Evolutionary conservation across 2,329 filamentous ascomycete genomes (phyloP), one percentile per base, ranked within the genome.

Genomic region (Calcarisporium arbuscula): DNA sequence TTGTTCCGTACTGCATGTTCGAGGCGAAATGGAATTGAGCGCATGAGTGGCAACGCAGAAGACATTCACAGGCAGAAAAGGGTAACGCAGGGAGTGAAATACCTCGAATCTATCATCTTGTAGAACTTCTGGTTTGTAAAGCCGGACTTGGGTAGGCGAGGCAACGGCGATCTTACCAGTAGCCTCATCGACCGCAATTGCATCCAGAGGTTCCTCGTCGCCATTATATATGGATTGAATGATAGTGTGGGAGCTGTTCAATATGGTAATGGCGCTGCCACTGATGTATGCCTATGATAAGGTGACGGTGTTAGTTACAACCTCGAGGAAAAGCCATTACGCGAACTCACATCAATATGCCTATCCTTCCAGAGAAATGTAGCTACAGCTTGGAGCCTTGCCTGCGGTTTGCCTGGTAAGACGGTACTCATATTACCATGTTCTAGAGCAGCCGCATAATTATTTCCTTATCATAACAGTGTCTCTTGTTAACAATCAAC

Each of bases 151-250:
- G 16, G 63, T 62, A 15, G 71, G 67, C 19, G 82, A 82, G 48
- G 82, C 85, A 15, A 80, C 77, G 26, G 87, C 86, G 57, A 96
- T 86, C 66, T 86, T 94, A 31, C 89, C 92, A 8, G 83, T 82
- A 14, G 69, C 65, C 54, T 94, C 83, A 52, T 96, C 85, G 42
- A 96, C 75, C 19, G 78, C 74, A 44, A 96, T 77, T 19, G 87
- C 83, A 44, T 87, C 75, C 19, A 96, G 65, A 20, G 58, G 55
- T 12, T 64, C 70, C 17, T 78, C 69, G 51, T 92, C 82, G 51
- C 94, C 84, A 52, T 92, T 80, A 64, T 95, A 94, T 47, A 94
- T 82, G 5, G 89, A 95, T 60, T 98, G 92, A 21, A 95, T 62
- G 43, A 95, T 76, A 35, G 75, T 75, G 42, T 81, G 71, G 34